These are phyloP conservation scores for Coleophoma cylindrospora DNA, from an alignment of 2,329 filamentous ascomycete genomes.

Conservation along the genomic window DNA sequence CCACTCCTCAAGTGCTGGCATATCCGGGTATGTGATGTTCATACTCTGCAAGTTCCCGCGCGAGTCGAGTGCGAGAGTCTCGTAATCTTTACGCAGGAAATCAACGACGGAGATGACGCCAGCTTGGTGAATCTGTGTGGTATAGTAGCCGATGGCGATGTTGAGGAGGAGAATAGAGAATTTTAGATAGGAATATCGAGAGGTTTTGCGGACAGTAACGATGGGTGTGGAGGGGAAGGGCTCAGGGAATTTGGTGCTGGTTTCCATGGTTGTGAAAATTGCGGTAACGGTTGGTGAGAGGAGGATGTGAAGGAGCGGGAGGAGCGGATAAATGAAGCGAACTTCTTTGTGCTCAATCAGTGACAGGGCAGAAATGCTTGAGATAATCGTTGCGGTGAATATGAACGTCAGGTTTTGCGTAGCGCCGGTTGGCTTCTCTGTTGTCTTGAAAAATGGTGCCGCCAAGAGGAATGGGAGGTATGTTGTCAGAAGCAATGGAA, in stretches of 20 bases:
- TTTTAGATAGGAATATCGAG: conserved; percentile 52
- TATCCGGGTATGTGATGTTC: conserved; percentile 1
- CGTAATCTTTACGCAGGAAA: conserved; percentile 72
- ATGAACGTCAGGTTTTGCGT: conserved; percentile 38
- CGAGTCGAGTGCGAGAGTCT: conserved; percentile 45
- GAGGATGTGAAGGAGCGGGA: conserved; percentile 81
- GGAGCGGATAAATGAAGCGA: conserved; percentile 89
- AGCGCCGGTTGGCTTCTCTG: conserved; percentile 23
- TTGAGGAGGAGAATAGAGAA: conserved; percentile 59
- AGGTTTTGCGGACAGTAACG: conserved; percentile 21
- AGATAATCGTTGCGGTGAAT: conserved; percentile 49
- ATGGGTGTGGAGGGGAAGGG: conserved; percentile 20
- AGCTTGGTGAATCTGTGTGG: conserved; percentile 71
- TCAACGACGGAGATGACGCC: conserved; percentile 71
- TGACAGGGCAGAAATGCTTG: conserved; percentile 62
- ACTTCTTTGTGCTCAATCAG: conserved; percentile 93
- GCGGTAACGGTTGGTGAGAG: conserved; percentile 60
- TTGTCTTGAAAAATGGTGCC: conserved; percentile 47
- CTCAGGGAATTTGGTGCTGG: conserved; percentile 15
- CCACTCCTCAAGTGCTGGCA: not conserved
- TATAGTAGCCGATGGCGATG: conserved; percentile 66
- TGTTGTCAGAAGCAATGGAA: conserved; percentile 82
- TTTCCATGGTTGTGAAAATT: conserved; percentile 49
- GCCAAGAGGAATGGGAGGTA: conserved; percentile 70
- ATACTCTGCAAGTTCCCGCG: conserved; percentile 25